Evolutionary conservation across 257 asterid genomes (phyloP).

Genomic region (Phtheirospermum japonicum): DNA sequence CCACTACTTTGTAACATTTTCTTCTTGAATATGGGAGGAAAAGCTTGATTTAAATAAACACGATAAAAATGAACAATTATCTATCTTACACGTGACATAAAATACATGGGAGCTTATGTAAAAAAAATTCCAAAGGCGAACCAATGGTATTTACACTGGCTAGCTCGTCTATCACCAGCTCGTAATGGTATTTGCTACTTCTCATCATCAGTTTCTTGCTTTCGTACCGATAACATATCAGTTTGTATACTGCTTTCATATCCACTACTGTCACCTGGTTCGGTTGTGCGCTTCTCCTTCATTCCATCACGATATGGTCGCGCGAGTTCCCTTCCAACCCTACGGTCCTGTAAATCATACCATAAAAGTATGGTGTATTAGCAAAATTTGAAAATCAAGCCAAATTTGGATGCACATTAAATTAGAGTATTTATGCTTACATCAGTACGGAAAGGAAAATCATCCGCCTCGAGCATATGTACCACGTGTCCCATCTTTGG

Average conservation of each 20-base stretch:
- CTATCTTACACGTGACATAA: too few relatives aligned
- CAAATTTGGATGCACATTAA: too few relatives aligned
- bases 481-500: slow-evolving; percentile 95
- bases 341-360: slow-evolving; percentile 51
- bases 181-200: slow-evolving; percentile 2
- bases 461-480: slow-evolving; percentile 93
- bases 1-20: too few relatives aligned
- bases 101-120: too few relatives aligned
- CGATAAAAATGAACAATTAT: too few relatives aligned
- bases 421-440: too few relatives aligned
- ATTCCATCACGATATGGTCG: slow-evolving; percentile 36
- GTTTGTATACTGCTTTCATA: slow-evolving; percentile 82
- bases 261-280: slow-evolving; percentile 87
- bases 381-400: too few relatives aligned
- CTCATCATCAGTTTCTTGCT: slow-evolving; percentile 61
- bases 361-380: too few relatives aligned
- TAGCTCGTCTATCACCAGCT: too few relatives aligned
- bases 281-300: slow-evolving; percentile 46
- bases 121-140: neutral
- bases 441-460: slow-evolving; percentile 72
- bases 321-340: slow-evolving; percentile 45
- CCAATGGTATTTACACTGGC: too few relatives aligned
- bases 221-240: slow-evolving; percentile 46
- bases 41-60: too few relatives aligned
- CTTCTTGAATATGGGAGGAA: too few relatives aligned